Conservation (phyloP, 805 yeast species). For the Lachancea meyersii region DNA sequence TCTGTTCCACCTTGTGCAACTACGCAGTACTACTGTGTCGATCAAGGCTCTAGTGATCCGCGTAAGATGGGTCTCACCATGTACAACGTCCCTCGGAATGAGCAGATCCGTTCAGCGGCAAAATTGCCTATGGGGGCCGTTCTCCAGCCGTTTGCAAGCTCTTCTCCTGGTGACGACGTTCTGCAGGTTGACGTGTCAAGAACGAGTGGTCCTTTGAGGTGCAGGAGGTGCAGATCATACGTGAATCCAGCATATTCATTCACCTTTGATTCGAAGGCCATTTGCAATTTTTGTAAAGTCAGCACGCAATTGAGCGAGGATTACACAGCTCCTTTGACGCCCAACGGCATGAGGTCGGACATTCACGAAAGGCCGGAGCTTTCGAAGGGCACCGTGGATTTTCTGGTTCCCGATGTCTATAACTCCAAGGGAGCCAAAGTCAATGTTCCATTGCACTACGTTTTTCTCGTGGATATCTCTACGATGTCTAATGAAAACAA, state of each 20-base stretch:
- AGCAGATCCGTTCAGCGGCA: conserved; percentile 59
- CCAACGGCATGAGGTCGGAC: conserved; percentile 58
- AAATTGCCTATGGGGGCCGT: conserved; percentile 77
- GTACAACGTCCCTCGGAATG: conserved; percentile 76
- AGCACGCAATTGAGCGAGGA: conserved; percentile 63
- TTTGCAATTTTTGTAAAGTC: conserved; percentile 83
- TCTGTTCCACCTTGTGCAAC: conserved; percentile 82
- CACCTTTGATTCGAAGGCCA: conserved; percentile 53
- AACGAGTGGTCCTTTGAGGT: conserved; percentile 69
- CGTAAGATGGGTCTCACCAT: conserved; percentile 69
- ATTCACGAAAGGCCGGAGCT: conserved; percentile 60
- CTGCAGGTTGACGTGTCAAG: conserved; percentile 46
- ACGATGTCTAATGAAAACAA: conserved; percentile 57
- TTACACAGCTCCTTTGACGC: conserved; percentile 57
- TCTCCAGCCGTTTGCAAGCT: conserved; percentile 77
- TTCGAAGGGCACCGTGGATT: conserved; percentile 77
- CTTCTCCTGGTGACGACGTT: conserved; percentile 44
- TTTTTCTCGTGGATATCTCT: conserved; percentile 69
- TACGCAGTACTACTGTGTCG: conserved; percentile 58
- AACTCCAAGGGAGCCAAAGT: conserved; percentile 41
- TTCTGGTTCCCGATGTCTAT: conserved; percentile 68
- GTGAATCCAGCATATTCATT: conserved; percentile 75
- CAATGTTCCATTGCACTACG: conserved; percentile 53
- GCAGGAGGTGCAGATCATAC: conserved; percentile 87
- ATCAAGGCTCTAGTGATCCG: conserved; percentile 83